Base-by-base conservation (phyloP, 116 monocot genomes). In the Dioscorea cayenensis region DNA sequence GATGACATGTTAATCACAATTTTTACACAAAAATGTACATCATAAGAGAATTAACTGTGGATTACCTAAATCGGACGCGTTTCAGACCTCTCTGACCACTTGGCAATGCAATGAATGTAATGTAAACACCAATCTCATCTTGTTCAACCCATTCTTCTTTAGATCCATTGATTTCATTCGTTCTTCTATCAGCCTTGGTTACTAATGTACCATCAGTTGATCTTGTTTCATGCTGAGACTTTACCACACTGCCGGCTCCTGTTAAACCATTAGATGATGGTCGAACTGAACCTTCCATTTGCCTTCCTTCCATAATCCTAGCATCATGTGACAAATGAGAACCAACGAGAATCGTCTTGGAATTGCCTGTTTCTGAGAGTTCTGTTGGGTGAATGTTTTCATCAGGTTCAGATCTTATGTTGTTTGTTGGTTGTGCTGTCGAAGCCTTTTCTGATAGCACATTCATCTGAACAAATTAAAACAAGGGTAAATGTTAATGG, bases 41-140 rank as follows among this genome's bases (percentile, higher is more conserved):
- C 19, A 60, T 23, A 60, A 18, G 13, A 73, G 17, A 0, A 49
- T 18, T 32, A 50, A 16, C 48, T 17, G 25, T 49, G 38, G 10
- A 22, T 76, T 63, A 94, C 95, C 95, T 95, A 70, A 92, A 95
- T 76, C 92, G 82, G 35, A 95, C 74, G 17, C 89, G 89, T 65
- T 82, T 86, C 16, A 92, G 73, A 9, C 74, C 82, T 68, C 75
- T 85, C 70, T 75, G 74, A 18, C 89, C 95, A 76, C 59, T 78
- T 2, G 86, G 83, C 43, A 82, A 80, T 55, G 37, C 49, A 72
- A 66, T 51, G 38, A 87, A 80, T 35, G 92, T 92, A 36, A 92
- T 68, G 60, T 95, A 95, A 0, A 95, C 92, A 12, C 92, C 95
- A 36, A 74, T 79, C 59, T 89, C 87, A 66, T 84, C 79, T 74